Conservation (phyloP, 768 basidiomycete species). For the Pholiota conissans region DNA sequence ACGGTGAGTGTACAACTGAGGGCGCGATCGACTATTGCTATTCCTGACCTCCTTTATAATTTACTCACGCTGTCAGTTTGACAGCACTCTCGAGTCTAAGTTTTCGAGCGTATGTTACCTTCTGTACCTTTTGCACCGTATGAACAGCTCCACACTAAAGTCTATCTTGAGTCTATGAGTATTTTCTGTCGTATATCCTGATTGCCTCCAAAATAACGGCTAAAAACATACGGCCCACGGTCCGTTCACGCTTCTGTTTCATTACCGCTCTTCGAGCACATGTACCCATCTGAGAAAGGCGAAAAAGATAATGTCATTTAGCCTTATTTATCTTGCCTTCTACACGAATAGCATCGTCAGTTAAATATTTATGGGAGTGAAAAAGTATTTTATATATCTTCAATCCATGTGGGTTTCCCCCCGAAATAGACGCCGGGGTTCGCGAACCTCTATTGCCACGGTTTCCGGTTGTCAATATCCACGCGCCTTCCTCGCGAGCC, state of each 20-base stretch:
- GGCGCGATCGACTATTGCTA: too few species aligned
- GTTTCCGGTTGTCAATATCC: neutral
- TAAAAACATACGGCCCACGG: neutral
- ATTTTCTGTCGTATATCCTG: neutral
- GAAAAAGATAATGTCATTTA: neutral
- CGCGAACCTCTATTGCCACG: neutral
- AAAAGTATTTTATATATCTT: neutral
- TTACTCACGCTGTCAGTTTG: too few species aligned
- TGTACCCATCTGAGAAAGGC: neutral
- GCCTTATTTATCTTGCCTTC: neutral
- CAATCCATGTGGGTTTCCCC: neutral
- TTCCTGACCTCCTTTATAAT: too few species aligned
- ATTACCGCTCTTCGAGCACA: neutral
- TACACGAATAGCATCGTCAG: neutral
- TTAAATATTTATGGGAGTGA: neutral
- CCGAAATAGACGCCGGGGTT: neutral
- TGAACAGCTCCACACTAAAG: neutral
- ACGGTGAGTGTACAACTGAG: too few species aligned
- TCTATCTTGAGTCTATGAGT: neutral
- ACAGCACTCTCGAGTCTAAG: neutral
- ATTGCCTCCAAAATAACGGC: neutral
- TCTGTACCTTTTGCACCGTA: neutral
- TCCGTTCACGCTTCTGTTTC: neutral
- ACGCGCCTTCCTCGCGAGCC: neutral
- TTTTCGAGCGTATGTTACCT: neutral